These are phyloP conservation scores for Quercus phellos DNA, from an alignment of 331 rosid species.

Conservation along the genomic window DNA sequence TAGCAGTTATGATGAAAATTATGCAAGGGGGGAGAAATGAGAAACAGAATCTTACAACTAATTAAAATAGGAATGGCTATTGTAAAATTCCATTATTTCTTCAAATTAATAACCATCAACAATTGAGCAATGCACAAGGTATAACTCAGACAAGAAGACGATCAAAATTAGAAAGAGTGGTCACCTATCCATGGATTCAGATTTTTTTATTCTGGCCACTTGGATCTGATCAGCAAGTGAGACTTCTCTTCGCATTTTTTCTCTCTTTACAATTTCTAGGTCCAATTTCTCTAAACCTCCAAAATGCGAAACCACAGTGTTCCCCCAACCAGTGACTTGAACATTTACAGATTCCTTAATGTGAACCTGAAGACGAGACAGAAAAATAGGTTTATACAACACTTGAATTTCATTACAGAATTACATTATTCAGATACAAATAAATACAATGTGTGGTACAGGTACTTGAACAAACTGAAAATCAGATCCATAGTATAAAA, in stretches of 20 bases:
- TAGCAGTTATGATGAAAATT: neutral
- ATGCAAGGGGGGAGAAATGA: neutral
- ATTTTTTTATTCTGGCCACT: slow-evolving; percentile 54
- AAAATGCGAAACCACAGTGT: slow-evolving; percentile 21
- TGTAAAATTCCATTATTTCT: neutral
- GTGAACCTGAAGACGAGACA: slow-evolving; percentile 40
- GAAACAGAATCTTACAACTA: neutral
- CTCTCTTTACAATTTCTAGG: slow-evolving; percentile 62
- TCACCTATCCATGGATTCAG: slow-evolving; percentile 22
- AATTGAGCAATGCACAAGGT: no score
- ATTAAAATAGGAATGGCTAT: neutral
- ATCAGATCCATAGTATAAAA: neutral
- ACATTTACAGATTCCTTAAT: slow-evolving; percentile 23
- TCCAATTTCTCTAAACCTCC: slow-evolving; percentile 51
- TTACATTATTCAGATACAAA: neutral
- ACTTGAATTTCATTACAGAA: neutral
- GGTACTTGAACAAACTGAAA: neutral
- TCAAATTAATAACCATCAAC: no score
- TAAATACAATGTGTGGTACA: neutral
- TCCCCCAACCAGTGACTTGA: slow-evolving; percentile 29
- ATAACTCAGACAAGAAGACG: neutral
- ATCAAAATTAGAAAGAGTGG: neutral
- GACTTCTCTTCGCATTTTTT: slow-evolving; percentile 40
- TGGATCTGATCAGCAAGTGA: slow-evolving; percentile 77
- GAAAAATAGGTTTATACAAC: slow-evolving; percentile 3